phyloP scores from a whole-genome alignment of 2,329 filamentous ascomycete genomes.

The Xylariaceae sp. region DNA sequence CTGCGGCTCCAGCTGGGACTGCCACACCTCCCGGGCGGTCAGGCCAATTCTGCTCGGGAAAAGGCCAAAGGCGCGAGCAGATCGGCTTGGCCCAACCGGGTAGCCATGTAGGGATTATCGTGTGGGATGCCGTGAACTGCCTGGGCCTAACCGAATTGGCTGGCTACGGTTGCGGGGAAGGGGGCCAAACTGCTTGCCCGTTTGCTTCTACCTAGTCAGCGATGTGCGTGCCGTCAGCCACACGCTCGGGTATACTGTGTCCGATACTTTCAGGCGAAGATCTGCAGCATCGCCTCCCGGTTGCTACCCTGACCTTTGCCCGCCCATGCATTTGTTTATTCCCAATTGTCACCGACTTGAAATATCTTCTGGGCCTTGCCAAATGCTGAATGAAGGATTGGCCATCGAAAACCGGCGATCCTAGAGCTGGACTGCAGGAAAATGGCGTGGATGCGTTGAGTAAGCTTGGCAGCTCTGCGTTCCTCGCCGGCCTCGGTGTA shows the following conservation, averaged over 20 bases:
- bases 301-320: conserved; percentile 37
- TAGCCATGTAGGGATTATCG: conserved; percentile 15
- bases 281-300: conserved; percentile 31
- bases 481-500: conserved; percentile 13
- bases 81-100: conserved; percentile 8
- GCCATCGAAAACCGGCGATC: conserved; percentile 25
- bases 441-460: conserved; percentile 25
- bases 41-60: neutral
- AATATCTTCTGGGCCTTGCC: conserved; percentile 26
- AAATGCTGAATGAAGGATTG: conserved; percentile 32
- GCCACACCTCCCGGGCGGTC: too few relatives aligned
- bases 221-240: conserved; percentile 32
- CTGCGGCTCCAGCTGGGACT: conserved; percentile 30
- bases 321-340: conserved; percentile 33
- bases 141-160: conserved; percentile 27
- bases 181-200: conserved; percentile 23
- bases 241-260: conserved; percentile 24
- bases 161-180: conserved; percentile 17
- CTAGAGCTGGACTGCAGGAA: conserved; percentile 28
- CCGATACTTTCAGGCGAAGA: conserved; percentile 27
- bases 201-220: conserved; percentile 23
- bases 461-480: conserved; percentile 8
- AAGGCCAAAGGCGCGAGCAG: conserved; percentile 24
- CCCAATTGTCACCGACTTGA: conserved; percentile 27
- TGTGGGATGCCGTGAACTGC: conserved; percentile 31